Evolutionary conservation across 225 moss, liverwort and hornwort genomes (phyloP).

Genomic region (Polytrichum commune): DNA sequence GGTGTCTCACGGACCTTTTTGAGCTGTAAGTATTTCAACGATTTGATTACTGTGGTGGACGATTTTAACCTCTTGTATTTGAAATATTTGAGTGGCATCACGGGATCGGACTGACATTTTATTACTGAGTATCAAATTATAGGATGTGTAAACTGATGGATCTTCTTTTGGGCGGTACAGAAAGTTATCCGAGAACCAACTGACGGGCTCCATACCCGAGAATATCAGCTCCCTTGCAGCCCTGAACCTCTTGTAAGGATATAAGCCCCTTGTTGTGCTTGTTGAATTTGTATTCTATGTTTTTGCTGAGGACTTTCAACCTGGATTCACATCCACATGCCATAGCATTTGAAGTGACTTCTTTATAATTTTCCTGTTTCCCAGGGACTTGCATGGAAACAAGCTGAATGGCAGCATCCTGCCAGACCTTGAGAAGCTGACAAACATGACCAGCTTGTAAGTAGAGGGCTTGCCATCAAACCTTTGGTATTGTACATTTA

Average conservation of each 20-base stretch:
- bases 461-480: not conserved
- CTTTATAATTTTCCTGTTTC: too few relatives aligned
- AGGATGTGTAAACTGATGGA: too few relatives aligned
- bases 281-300: too few relatives aligned
- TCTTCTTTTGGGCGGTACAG: constrained; percentile 13
- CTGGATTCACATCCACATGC: not conserved
- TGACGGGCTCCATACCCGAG: constrained; percentile 46
- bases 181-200: constrained; percentile 50
- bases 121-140: too few relatives aligned
- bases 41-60: too few relatives aligned
- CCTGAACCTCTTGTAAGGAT: constrained; percentile 47
- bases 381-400: constrained; percentile 51
- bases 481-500: not conserved
- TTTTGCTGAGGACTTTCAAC: not conserved
- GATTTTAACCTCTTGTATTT: too few relatives aligned
- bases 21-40: constrained; percentile 41
- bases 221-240: constrained; percentile 62
- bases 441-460: constrained; percentile 57
- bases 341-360: too few relatives aligned
- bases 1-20: constrained; percentile 50
- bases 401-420: constrained; percentile 49
- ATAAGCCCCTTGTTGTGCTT: too few relatives aligned
- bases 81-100: too few relatives aligned
- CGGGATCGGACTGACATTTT: too few relatives aligned
- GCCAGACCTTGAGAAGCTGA: constrained; percentile 56